Conservation (phyloP, 2,329 filamentous ascomycete genomes). For the Apiospora aurea region DNA sequence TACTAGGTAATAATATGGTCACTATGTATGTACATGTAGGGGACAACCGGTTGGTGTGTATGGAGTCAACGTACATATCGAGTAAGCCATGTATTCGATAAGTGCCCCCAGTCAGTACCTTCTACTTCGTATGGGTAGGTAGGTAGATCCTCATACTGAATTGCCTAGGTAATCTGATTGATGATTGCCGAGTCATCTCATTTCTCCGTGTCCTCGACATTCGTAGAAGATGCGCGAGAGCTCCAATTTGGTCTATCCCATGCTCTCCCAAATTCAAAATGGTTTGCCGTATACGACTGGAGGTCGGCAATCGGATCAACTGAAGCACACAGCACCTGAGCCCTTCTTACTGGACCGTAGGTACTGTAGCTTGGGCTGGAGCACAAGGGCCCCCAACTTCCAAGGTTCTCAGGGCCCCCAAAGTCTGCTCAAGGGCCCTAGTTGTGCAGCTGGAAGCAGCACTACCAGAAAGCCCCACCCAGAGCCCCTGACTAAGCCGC, state of each 20-base stretch:
- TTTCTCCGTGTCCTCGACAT: neutral
- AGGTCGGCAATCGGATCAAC: neutral
- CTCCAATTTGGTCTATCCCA: no score
- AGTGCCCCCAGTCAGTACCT: neutral
- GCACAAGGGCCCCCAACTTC: neutral
- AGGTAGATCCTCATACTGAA: neutral
- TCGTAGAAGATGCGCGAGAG: neutral
- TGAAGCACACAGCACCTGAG: neutral
- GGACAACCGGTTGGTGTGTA: neutral
- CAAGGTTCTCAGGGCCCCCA: no score
- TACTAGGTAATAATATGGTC: neutral
- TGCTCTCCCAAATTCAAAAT: neutral
- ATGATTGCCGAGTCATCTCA: neutral
- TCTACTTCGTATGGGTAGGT: neutral
- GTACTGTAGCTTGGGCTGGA: neutral
- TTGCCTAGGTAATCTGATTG: neutral
- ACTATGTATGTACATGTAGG: neutral
- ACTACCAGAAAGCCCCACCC: neutral
- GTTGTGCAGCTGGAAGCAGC: neutral
- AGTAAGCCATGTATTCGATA: neutral
- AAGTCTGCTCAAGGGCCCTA: neutral
- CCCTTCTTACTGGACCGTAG: neutral
- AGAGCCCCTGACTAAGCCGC: conserved; percentile 15
- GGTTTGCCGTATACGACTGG: neutral
- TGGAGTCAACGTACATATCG: no score